These are phyloP conservation scores for Dictyostelium capitatum DNA, from an alignment of 78 protist species.

Conservation along the genomic window DNA sequence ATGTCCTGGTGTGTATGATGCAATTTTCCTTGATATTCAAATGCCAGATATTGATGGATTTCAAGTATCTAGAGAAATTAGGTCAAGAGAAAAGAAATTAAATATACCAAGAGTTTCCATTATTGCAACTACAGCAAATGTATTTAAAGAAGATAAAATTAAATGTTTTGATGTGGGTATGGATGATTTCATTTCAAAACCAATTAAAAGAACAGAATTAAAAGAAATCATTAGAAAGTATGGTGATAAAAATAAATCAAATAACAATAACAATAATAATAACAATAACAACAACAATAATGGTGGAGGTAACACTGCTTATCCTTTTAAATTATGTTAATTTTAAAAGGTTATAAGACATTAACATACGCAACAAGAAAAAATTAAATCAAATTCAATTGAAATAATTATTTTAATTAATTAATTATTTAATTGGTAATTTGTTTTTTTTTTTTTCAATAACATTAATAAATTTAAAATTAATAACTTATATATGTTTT, in stretches of 20 bases:
- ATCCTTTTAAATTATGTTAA: too few relatives aligned
- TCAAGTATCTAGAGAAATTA: conserved; percentile 58
- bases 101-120: conserved; percentile 5
- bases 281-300: not conserved
- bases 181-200: conserved; percentile 89
- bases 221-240: conserved; percentile 29
- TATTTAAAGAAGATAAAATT: conserved; percentile 43
- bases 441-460: too few relatives aligned
- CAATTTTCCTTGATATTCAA: conserved; percentile 53
- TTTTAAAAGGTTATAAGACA: too few relatives aligned
- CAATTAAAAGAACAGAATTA: conserved; percentile 54
- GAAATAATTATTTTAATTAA: too few relatives aligned
- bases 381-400: too few relatives aligned
- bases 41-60: conserved; percentile 77
- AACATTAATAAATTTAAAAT: too few relatives aligned
- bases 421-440: too few relatives aligned
- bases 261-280: not conserved
- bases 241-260: not conserved
- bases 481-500: too few relatives aligned
- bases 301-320: not conserved
- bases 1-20: not conserved
- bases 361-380: too few relatives aligned
- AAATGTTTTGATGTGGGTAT: conserved; percentile 78
- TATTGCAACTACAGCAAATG: conserved; percentile 79
- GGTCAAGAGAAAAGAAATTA: conserved; percentile 5